Conservation (phyloP, 2,329 filamentous ascomycete genomes). For the Aspergillus sp. region DNA sequence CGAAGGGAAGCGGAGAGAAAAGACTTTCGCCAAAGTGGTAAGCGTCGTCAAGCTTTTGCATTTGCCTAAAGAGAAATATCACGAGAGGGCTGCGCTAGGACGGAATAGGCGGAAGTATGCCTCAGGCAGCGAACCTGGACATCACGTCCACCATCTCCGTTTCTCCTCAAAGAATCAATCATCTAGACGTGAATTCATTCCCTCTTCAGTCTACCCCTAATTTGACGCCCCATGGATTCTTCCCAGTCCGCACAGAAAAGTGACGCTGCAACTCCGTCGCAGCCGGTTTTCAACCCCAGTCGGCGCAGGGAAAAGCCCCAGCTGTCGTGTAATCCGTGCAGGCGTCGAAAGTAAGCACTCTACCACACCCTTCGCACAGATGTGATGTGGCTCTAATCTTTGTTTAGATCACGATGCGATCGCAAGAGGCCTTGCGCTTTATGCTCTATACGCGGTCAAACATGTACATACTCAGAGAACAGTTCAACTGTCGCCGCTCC, state of each 20-base stretch:
- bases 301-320: conserved; percentile 36
- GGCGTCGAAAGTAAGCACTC: conserved; percentile 34
- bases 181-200: no score
- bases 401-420: conserved; percentile 52
- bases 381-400: neutral
- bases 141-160: no score
- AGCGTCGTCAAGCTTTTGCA: no score
- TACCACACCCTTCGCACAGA: neutral
- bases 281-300: conserved; percentile 8
- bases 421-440: conserved; percentile 58
- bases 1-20: no score
- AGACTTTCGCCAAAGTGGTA: no score
- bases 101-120: no score
- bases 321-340: conserved; percentile 37
- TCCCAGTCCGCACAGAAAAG: neutral
- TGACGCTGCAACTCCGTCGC: neutral
- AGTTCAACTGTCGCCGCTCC: conserved; percentile 30
- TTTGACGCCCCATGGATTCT: neutral
- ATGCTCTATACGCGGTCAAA: conserved; percentile 56
- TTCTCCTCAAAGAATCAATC: no score
- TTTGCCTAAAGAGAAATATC: no score
- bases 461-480: conserved; percentile 41
- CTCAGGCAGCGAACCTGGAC: no score
- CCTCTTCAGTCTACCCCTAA: no score
- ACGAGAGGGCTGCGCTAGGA: no score